Conservation (phyloP, 2,329 filamentous ascomycete species). For the Sarocladium kiliense region DNA sequence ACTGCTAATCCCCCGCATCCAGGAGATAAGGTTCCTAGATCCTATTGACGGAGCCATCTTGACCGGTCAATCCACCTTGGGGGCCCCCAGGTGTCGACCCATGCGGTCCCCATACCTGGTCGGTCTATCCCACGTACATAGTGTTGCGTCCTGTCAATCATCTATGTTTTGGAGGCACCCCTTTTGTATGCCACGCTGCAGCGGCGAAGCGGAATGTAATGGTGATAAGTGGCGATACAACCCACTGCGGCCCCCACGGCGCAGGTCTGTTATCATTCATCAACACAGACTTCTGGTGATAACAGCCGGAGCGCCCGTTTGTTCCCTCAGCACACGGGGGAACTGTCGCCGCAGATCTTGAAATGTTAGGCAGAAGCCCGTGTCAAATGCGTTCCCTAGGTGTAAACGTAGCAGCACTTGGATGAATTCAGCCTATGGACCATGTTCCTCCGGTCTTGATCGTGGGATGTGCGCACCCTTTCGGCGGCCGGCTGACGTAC, state of each 20-base stretch:
- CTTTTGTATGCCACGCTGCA: not conserved
- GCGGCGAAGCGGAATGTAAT: not conserved
- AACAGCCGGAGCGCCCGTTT: not conserved
- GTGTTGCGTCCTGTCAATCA: not conserved
- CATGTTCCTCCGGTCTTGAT: constrained; percentile 4
- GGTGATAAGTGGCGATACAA: not conserved
- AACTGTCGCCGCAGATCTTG: too few species aligned
- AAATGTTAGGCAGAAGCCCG: too few species aligned
- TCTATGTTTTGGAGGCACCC: not conserved
- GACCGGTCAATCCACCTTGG: not conserved
- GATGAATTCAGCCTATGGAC: not conserved
- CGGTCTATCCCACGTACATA: not conserved
- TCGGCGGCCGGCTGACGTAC: constrained; percentile 4
- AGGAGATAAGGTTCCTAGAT: constrained; percentile 9
- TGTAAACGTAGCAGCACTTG: not conserved
- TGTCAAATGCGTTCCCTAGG: too few species aligned
- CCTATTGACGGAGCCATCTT: constrained; percentile 6
- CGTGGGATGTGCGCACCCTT: constrained; percentile 4
- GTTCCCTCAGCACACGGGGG: not conserved
- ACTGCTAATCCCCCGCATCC: not conserved
- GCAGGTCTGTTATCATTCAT: not conserved
- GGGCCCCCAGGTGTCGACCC: not conserved
- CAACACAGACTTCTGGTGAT: not conserved
- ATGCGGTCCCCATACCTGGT: not conserved
- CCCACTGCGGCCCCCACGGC: not conserved